Evolutionary conservation across 2,329 filamentous ascomycete species (phyloP).

Genomic region (Alternaria rosae): DNA sequence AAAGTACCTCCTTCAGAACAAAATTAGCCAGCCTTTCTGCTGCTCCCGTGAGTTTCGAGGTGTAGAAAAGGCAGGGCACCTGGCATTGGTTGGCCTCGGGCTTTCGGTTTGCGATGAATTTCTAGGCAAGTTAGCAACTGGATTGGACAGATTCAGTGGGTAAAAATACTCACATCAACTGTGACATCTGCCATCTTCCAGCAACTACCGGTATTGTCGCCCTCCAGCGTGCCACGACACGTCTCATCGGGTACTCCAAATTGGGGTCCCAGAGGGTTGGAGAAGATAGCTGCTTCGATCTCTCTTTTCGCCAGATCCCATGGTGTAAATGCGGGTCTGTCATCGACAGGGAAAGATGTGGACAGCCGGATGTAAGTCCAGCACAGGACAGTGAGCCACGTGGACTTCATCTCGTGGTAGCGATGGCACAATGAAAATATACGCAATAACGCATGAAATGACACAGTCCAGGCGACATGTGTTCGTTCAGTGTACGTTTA

Average conservation of each 20-base stretch:
- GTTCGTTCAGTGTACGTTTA: conserved; percentile 1
- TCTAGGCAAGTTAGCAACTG: neutral
- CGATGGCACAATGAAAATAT: neutral
- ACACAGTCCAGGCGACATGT: neutral
- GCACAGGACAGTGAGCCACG: neutral
- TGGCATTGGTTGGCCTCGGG: neutral
- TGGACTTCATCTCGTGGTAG: conserved; percentile 3
- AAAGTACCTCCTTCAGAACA: neutral
- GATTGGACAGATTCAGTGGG: neutral
- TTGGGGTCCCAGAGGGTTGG: conserved; percentile 4
- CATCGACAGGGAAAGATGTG: conserved; percentile 10
- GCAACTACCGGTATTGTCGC: neutral
- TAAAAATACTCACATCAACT: neutral
- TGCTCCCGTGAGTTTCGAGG: neutral
- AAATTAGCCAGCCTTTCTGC: neutral
- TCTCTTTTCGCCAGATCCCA: conserved; percentile 11
- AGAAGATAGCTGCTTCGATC: neutral
- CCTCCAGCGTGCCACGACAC: neutral
- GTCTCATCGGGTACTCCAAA: neutral
- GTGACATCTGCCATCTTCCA: neutral
- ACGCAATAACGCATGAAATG: neutral
- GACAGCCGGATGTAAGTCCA: conserved; percentile 5
- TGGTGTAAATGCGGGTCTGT: conserved; percentile 12
- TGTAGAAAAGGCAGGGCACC: neutral
- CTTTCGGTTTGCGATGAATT: neutral